Evolutionary conservation across 192 early-diverging fungal species (phyloP), one percentile per base, ranked within the genome.

Genomic region (Mycoemilia scoparia): DNA sequence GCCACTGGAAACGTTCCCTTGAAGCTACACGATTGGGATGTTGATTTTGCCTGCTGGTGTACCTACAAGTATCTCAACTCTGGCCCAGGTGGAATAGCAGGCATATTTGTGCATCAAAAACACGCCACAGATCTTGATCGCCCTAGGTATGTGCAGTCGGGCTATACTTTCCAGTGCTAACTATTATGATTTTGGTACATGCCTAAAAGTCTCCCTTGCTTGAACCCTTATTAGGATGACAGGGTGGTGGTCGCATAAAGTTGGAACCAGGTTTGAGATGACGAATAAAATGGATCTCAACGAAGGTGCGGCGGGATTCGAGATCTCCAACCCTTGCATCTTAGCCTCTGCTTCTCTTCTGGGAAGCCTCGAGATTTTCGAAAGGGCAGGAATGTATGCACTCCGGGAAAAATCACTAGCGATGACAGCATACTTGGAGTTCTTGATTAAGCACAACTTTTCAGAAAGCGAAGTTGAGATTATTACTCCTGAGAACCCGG

Each of bases 11-110:
- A 98, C 65, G 73, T 91, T 1, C 76, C 75, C 21, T 53, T 95
- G 31, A 43, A 70, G 24, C 58, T 98, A 41, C 87, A 95, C 55
- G 85, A 87, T 49, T 98, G 93, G 93, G 63, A 74, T 21, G 87
- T 89, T 7, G 93, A 98, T 49, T 95, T 95, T 76, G 93, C 91
- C 7, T 79, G 76, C 48, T 96, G 91, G 91, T 96, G 89, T 67
- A 80, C 89, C 3, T 97, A 97, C 74, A 98, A 98, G 54, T 98
- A 98, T 54, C 59, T 98, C 29, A 98, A 98, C 49, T 72, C 87
- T n/a, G 90, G 93, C 2, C 85, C 93, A 0, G 93, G 93, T 24
- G 81, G 81, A 24, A 91, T 98, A 39, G 85, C 73, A 10, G 84
- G 85, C 2, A 70, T 82, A 5, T 98, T 89, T 57, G 73, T 98